A percentile compares a stretch with the other conserved stretches of the same genome.
phyloP scores from a whole-genome alignment of 768 basidiomycete genomes.

The Rhodocollybia butyracea region DNA sequence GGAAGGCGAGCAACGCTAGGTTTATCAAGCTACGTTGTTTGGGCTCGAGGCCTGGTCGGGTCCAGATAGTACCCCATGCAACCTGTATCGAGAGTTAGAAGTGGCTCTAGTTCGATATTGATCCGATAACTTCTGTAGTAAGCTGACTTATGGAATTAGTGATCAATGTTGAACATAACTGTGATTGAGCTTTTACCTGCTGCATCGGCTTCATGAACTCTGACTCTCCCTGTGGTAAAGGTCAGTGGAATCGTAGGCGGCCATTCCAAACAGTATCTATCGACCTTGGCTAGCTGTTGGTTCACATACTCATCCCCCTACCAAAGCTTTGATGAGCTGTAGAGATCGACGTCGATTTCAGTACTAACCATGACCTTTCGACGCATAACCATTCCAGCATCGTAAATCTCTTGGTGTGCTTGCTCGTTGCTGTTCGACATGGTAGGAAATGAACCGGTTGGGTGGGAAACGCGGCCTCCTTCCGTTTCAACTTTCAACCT shows the following conservation, averaged over 20 bases:
- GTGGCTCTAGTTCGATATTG: slow-evolving; percentile 9
- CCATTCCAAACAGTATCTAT: neutral
- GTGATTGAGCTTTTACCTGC: slow-evolving; percentile 22
- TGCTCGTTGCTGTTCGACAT: slow-evolving; percentile 11
- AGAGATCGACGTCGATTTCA: neutral
- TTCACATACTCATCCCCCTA: slow-evolving; percentile 44
- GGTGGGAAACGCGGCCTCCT: neutral
- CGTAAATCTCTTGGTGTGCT: slow-evolving; percentile 39
- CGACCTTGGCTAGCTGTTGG: slow-evolving; percentile 33
- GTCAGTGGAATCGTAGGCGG: neutral
- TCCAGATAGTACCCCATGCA: slow-evolving; percentile 47
- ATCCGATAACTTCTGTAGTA: slow-evolving; percentile 30
- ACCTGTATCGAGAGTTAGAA: slow-evolving; percentile 22
- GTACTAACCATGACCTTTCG: slow-evolving; percentile 38
- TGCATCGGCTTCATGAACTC: slow-evolving; percentile 49
- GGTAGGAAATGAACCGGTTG: neutral
- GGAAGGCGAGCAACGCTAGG: slow-evolving; percentile 39
- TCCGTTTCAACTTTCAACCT: neutral
- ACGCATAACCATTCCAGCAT: slow-evolving; percentile 37
- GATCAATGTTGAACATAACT: neutral
- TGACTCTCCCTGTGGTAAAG: slow-evolving; percentile 27
- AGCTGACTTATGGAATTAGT: slow-evolving; percentile 17
- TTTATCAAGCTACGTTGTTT: slow-evolving; percentile 45
- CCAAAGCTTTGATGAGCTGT: neutral
- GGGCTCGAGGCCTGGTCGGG: slow-evolving; percentile 40